A percentile compares a stretch with the other conserved stretches of the same genome.
These are phyloP conservation scores for Plasmopara halstedii DNA, from an alignment of 352 stramenopile genomes.

Conservation along the genomic window DNA sequence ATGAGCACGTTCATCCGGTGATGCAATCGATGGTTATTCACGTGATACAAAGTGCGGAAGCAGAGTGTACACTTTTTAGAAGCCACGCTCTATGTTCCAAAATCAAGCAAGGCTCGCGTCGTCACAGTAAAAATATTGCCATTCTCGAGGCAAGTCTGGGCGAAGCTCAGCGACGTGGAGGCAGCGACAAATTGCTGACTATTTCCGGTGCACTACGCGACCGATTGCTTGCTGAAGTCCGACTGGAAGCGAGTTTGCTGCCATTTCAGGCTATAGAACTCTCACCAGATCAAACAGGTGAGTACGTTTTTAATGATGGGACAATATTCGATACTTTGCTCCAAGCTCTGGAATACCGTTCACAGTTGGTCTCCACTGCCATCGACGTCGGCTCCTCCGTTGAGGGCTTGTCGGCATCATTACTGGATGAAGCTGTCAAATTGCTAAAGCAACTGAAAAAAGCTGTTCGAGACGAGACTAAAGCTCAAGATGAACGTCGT, in stretches of 20 bases:
- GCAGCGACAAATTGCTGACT: conserved; percentile 51
- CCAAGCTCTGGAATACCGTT: conserved; percentile 54
- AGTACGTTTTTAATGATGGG: conserved; percentile 52
- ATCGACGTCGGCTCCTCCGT: conserved; percentile 37
- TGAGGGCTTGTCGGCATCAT: conserved; percentile 36
- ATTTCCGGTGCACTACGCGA: conserved; percentile 37
- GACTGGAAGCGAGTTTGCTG: conserved; percentile 49
- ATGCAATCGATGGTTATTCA: conserved; percentile 56
- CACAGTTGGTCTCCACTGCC: conserved; percentile 41
- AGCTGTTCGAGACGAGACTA: conserved; percentile 68
- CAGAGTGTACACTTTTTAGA: conserved; percentile 75
- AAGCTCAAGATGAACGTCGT: conserved; percentile 67
- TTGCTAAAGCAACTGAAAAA: conserved; percentile 77
- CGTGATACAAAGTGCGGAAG: conserved; percentile 65
- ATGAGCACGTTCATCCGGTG: conserved; percentile 35
- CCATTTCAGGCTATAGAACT: conserved; percentile 26
- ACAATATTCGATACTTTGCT: conserved; percentile 42
- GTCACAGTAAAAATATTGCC: conserved; percentile 44
- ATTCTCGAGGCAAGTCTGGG: conserved; percentile 55
- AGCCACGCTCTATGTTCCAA: conserved; percentile 55
- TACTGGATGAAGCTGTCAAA: conserved; percentile 54
- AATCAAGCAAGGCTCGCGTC: conserved; percentile 49
- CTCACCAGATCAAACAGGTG: conserved; percentile 6
- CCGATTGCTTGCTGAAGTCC: conserved; percentile 58
- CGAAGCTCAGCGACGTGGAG: conserved; percentile 37